A percentile compares a stretch with the other conserved stretches of the same genome.
These are phyloP conservation scores for Emergomyces africanus DNA, from an alignment of 2,329 filamentous ascomycete species.

Conservation along the genomic window DNA sequence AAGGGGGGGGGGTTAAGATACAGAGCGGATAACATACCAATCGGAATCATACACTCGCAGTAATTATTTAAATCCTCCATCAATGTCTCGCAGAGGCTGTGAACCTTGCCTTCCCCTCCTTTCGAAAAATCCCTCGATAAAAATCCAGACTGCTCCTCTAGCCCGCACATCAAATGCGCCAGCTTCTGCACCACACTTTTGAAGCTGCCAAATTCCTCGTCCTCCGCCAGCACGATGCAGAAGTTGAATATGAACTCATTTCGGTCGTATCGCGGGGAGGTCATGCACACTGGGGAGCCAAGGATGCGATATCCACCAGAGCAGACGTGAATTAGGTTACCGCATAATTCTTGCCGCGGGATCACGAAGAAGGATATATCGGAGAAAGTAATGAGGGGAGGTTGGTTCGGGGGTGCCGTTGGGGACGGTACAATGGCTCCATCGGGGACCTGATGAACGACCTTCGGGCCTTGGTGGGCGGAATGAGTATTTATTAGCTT, in stretches of 20 bases:
- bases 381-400: slow-evolving; percentile 71
- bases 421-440: slow-evolving; percentile 41
- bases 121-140: slow-evolving; percentile 39
- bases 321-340: slow-evolving; percentile 63
- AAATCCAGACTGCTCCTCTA: slow-evolving; percentile 86
- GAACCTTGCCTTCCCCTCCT: slow-evolving; percentile 40
- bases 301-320: slow-evolving; percentile 69
- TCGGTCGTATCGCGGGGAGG: slow-evolving; percentile 67
- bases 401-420: slow-evolving; percentile 35
- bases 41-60: slow-evolving; percentile 96
- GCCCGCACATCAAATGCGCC: slow-evolving; percentile 69
- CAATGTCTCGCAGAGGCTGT: slow-evolving; percentile 67
- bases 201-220: slow-evolving; percentile 61
- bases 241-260: slow-evolving; percentile 99
- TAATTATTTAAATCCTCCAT: slow-evolving; percentile 94
- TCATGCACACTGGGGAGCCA: slow-evolving; percentile 80
- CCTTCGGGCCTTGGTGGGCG: slow-evolving; percentile 41
- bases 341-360: slow-evolving; percentile 87
- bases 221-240: slow-evolving; percentile 63
- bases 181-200: slow-evolving; percentile 77
- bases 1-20: background rate
- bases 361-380: slow-evolving; percentile 87
- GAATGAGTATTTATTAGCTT: background rate
- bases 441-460: slow-evolving; percentile 52
- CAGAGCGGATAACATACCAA: slow-evolving; percentile 45